These are phyloP conservation scores for Silene noctiflora DNA, from an alignment of 179 eudicot genomes.

Conservation along the genomic window DNA sequence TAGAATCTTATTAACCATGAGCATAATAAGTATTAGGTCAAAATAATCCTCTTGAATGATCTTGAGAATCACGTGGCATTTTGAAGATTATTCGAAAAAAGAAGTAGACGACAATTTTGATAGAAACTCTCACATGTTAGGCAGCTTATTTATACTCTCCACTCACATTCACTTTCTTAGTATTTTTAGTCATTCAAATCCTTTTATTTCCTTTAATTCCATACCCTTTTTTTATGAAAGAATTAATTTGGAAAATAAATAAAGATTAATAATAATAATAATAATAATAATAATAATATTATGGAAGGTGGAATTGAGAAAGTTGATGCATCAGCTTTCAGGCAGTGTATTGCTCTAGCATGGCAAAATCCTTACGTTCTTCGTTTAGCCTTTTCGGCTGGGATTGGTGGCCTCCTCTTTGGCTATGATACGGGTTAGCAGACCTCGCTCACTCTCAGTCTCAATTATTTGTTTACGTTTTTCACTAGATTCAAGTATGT, in stretches of 20 bases:
- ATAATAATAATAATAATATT: neutral
- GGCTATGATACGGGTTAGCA: slow-evolving; percentile 61
- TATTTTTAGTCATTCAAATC: neutral
- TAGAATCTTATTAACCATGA: too few species aligned
- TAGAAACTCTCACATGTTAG: slow-evolving; percentile 16
- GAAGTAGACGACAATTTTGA: slow-evolving; percentile 25
- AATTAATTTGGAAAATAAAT: neutral
- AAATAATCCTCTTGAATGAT: neutral
- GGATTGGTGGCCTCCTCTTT: slow-evolving; percentile 76
- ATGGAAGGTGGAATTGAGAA: slow-evolving; percentile 62
- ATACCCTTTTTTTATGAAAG: neutral
- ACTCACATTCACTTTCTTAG: neutral
- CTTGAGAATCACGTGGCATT: slow-evolving; percentile 7
- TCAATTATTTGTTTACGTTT: too few species aligned
- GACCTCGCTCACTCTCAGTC: too few species aligned
- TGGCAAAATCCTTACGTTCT: slow-evolving; percentile 65
- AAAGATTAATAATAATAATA: neutral
- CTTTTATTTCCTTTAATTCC: neutral
- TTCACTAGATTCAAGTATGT: neutral
- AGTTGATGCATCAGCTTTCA: slow-evolving; percentile 51
- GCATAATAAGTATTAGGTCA: too few species aligned
- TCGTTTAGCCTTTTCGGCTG: slow-evolving; percentile 76
- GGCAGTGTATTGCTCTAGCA: slow-evolving; percentile 52
- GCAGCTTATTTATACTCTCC: neutral
- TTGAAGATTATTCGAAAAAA: neutral